Evolutionary conservation across 371 early-diverging fungal genomes (phyloP).

Genomic region (Haplosporangium sp.): DNA sequence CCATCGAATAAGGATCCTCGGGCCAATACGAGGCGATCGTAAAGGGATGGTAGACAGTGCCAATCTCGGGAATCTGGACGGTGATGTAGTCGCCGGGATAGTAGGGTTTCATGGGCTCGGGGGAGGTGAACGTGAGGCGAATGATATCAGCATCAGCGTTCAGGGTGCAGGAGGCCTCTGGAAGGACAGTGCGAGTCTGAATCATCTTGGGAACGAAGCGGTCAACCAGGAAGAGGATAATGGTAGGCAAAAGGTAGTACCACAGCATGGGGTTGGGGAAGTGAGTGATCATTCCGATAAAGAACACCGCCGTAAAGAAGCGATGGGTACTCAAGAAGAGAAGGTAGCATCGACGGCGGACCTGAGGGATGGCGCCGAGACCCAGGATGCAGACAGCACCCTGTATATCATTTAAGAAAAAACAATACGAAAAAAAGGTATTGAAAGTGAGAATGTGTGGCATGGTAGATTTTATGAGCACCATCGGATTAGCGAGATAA

Average conservation of each 20-base stretch:
- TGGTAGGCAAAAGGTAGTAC: slow-evolving; percentile 44
- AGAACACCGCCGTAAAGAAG: slow-evolving; percentile 35
- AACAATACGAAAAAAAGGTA: neutral
- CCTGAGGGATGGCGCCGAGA: slow-evolving; percentile 35
- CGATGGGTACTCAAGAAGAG: slow-evolving; percentile 43
- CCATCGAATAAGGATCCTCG: slow-evolving; percentile 50
- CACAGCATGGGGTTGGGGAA: slow-evolving; percentile 46
- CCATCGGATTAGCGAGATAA: neutral
- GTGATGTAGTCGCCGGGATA: slow-evolving; percentile 48
- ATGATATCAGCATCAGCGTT: slow-evolving; percentile 50
- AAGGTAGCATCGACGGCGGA: slow-evolving; percentile 42
- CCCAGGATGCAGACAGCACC: slow-evolving; percentile 48
- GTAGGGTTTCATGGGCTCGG: slow-evolving; percentile 48
- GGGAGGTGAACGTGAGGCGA: slow-evolving; percentile 33
- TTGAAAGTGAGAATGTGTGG: too few species aligned
- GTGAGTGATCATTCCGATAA: slow-evolving; percentile 36
- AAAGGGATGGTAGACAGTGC: slow-evolving; percentile 47
- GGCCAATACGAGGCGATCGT: slow-evolving; percentile 54
- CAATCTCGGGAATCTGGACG: slow-evolving; percentile 34
- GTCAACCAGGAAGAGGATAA: slow-evolving; percentile 47
- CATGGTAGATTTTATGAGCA: neutral
- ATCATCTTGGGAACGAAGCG: slow-evolving; percentile 52
- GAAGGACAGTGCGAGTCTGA: slow-evolving; percentile 30
- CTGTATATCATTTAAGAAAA: slow-evolving; percentile 5
- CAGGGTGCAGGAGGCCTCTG: slow-evolving; percentile 45